Percentiles rank a stretch among this genome's conserved stretches.
phyloP scores from a whole-genome alignment of 2,329 filamentous ascomycete species.

The Eutypa lata region DNA sequence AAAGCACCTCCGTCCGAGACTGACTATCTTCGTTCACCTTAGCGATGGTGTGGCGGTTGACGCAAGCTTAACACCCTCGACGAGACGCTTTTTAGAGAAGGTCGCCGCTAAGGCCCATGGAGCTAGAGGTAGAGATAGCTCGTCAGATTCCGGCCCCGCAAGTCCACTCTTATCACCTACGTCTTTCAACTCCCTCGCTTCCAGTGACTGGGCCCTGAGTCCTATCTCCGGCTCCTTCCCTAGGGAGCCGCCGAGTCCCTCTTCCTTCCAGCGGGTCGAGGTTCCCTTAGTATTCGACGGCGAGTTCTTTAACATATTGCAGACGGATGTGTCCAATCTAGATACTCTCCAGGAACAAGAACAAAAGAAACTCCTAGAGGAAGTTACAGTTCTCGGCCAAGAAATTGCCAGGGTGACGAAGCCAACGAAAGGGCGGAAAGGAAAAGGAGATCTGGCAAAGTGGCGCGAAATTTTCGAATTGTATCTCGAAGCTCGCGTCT shows the following conservation, averaged over 20 bases:
- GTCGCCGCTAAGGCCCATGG: constrained; percentile 43
- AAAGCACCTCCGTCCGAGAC: constrained; percentile 58
- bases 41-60: constrained; percentile 65
- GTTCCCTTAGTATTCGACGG: constrained; percentile 74
- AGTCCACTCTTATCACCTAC: background rate
- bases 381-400: constrained; percentile 63
- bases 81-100: constrained; percentile 60
- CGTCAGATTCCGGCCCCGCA: background rate
- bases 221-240: too few species aligned
- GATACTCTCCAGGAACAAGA: constrained; percentile 67
- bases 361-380: constrained; percentile 56
- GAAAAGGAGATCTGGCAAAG: constrained; percentile 61
- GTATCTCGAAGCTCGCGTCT: constrained; percentile 76
- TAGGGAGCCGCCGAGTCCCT: background rate
- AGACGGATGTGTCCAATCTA: constrained; percentile 66
- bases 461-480: constrained; percentile 83
- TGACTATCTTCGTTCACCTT: constrained; percentile 67
- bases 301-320: constrained; percentile 76
- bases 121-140: background rate
- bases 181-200: too few species aligned
- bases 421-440: constrained; percentile 59
- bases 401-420: constrained; percentile 63
- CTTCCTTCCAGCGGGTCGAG: constrained; percentile 50
- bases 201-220: background rate
- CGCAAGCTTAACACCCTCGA: constrained; percentile 63